Evolutionary conservation across 169 alveolate genomes (phyloP).

Genomic region (Cyclospora cayetanensis): DNA sequence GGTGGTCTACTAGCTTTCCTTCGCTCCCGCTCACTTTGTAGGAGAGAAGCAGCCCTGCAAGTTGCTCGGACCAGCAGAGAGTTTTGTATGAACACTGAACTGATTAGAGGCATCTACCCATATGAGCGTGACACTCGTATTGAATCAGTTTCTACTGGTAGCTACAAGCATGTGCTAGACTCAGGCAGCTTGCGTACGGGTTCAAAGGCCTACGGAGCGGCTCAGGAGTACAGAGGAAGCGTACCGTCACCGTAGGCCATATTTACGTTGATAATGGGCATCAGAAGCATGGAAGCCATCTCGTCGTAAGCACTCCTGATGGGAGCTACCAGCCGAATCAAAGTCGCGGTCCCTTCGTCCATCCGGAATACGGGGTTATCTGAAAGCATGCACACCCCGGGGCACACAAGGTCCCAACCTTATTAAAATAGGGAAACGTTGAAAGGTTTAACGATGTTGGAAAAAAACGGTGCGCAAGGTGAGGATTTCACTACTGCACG

Average conservation of each 20-base stretch:
- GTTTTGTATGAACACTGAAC: no score
- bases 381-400: background rate
- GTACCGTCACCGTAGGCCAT: constrained; percentile 54
- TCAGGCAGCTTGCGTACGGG: no score
- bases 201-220: no score
- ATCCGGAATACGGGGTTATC: constrained; percentile 57
- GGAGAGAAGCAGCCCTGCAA: constrained; percentile 64
- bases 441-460: no score
- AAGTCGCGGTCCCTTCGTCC: constrained; percentile 69
- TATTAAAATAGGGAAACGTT: no score
- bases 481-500: no score
- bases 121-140: no score
- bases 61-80: background rate
- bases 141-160: no score
- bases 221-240: no score
- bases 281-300: constrained; percentile 61
- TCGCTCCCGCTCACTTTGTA: constrained; percentile 67
- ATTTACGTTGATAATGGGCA: constrained; percentile 64
- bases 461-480: no score
- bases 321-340: constrained; percentile 69
- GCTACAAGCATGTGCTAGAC: no score
- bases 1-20: constrained; percentile 57
- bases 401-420: background rate
- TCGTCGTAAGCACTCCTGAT: constrained; percentile 52
- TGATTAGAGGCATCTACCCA: no score